These are phyloP conservation scores for Daldinia grandis DNA, from an alignment of 495 filamentous ascomycete species.

Conservation along the genomic window DNA sequence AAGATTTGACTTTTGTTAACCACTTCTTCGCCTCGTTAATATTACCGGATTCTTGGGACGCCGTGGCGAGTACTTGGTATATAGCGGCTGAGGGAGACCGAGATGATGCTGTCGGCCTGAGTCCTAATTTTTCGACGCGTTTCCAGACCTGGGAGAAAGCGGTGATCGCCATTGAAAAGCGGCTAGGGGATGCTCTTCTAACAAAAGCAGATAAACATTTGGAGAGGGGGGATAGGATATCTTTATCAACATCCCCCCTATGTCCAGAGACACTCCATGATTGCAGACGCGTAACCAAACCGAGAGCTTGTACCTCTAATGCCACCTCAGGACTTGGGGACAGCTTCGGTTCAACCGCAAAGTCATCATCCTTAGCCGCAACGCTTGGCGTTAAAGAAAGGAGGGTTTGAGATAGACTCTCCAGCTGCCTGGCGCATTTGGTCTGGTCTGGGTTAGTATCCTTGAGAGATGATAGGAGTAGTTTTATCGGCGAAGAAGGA, in stretches of 20 bases:
- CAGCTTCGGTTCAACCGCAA: conserved; percentile 57
- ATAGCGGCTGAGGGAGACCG: conserved; percentile 48
- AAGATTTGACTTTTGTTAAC: conserved; percentile 51
- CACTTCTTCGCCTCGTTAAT: conserved; percentile 58
- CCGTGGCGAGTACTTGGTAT: conserved; percentile 50
- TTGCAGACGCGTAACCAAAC: conserved; percentile 68
- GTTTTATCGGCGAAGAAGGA: conserved; percentile 69
- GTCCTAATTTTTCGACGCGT: conserved; percentile 41
- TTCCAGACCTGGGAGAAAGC: conserved; percentile 42
- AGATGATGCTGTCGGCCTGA: conserved; percentile 39
- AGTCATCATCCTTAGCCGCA: conserved; percentile 60
- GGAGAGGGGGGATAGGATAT: conserved; percentile 73
- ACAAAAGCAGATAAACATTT: conserved; percentile 70
- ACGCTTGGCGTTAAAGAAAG: conserved; percentile 69
- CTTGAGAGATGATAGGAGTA: conserved; percentile 65
- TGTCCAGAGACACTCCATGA: conserved; percentile 81
- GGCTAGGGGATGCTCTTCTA: conserved; percentile 58
- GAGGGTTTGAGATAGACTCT: conserved; percentile 71
- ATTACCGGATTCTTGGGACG: conserved; percentile 56
- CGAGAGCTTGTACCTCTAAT: conserved; percentile 72
- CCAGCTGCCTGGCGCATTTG: conserved; percentile 75
- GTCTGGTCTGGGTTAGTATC: conserved; percentile 54
- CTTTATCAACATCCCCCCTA: conserved; percentile 69
- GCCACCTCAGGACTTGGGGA: conserved; percentile 65
- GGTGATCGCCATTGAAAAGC: conserved; percentile 35